These are phyloP conservation scores for Vitis labrusca DNA, from an alignment of 164 flowering plant species.

Conservation along the genomic window DNA sequence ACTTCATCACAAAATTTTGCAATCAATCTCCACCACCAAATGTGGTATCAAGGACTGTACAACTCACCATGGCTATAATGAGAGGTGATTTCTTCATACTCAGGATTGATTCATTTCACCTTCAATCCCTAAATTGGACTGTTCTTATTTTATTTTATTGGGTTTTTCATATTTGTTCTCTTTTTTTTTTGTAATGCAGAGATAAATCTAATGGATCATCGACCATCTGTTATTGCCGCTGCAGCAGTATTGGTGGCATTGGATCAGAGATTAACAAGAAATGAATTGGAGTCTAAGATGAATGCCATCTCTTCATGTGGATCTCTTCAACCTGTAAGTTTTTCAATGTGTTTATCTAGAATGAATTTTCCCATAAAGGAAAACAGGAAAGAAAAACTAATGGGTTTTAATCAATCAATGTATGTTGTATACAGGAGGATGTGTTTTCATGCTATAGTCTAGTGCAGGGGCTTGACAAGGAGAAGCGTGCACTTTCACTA, in stretches of 20 bases:
- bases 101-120: not conserved
- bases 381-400: too few species aligned
- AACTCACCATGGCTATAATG: conserved; percentile 36
- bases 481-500: conserved; percentile 23
- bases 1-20: conserved; percentile 44
- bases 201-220: conserved; percentile 37
- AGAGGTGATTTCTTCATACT: conserved; percentile 39
- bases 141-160: not conserved
- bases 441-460: conserved; percentile 42
- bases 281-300: conserved; percentile 43
- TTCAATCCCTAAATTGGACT: too few species aligned
- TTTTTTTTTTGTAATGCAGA: conserved; percentile 33
- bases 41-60: conserved; percentile 21
- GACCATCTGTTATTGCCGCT: conserved; percentile 66
- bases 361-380: not conserved
- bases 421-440: conserved; percentile 40
- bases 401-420: not conserved
- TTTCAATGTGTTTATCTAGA: not conserved
- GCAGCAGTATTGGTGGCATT: conserved; percentile 57
- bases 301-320: conserved; percentile 24
- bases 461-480: conserved; percentile 36
- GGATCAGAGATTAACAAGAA: conserved; percentile 39
- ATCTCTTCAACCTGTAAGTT: conserved; percentile 43
- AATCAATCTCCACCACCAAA: conserved; percentile 21
- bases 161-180: not conserved